Evolutionary conservation across 2,329 filamentous ascomycete genomes (phyloP), one percentile per base, ranked within the genome.

Genomic region (Colletotrichum lindemuthianum): DNA sequence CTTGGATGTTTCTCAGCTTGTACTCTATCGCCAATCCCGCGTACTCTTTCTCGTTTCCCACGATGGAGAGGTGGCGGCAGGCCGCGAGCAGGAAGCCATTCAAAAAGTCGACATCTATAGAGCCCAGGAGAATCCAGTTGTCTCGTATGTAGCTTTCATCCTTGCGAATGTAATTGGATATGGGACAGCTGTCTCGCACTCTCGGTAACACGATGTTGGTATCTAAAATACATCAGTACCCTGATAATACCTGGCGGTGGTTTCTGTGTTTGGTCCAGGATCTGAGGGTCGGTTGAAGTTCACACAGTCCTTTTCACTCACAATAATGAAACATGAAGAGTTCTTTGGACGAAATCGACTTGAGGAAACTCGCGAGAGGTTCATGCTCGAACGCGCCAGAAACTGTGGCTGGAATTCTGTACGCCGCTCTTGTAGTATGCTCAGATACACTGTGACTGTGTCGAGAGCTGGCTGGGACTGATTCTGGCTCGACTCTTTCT

Each of bases 281-380:
- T 51, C 36, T 51, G 8, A 12, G n/a, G 0, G 32, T 9, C 3
- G 12, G 33, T n/a, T 51, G 4, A 51, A 8, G 11, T 12, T 3
- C n/a, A 11, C 8, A n/a, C 0, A 51, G 33, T 40, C 12, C 8
- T 3, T 12, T 11, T 7, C 12, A 54, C 43, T 44, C 43, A 54
- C 58, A 60, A 11, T 40, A 33, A 13, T 52, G n/a, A 34, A 60
- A 54, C 12, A 60, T 11, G 24, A 37, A 49, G 6, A 54, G 58
- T n/a, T 55, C 58, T 16, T 43, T 54, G 11, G 50, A n/a, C 10
- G 36, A 48, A 2, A 60, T 40, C 12, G 41, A 60, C 7, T 15
- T 37, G 10, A 47, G 15, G 32, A 60, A 60, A 43, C 58, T 54
- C 24, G 58, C 58, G 3, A 60, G 43, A 5, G 58, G 58, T 33